Conservation (phyloP, 1,139 yeast genomes). For the Debaryomycetaceae sp. region DNA sequence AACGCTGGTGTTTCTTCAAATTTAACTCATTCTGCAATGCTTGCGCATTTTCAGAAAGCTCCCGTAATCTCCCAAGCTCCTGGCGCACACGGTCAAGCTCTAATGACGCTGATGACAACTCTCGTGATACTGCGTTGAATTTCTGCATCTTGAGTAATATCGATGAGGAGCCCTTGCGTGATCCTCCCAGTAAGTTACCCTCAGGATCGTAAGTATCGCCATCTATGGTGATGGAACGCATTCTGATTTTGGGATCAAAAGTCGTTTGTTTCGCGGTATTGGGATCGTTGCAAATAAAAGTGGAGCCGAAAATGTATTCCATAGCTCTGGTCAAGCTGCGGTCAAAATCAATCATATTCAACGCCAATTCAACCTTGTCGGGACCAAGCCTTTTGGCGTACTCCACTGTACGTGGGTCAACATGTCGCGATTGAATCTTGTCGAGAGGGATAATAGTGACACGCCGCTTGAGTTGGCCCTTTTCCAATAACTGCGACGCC, state of each 20-base stretch:
- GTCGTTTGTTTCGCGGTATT: constrained; percentile 82
- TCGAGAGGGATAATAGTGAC: constrained; percentile 91
- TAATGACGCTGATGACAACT: constrained; percentile 25
- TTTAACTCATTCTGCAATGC: constrained; percentile 56
- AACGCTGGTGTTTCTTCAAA: constrained; percentile 57
- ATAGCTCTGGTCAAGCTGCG: constrained; percentile 66
- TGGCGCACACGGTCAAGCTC: constrained; percentile 31
- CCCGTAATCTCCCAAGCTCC: constrained; percentile 35
- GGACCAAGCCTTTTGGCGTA: constrained; percentile 68
- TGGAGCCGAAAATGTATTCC: constrained; percentile 85
- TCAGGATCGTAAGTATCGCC: constrained; percentile 96
- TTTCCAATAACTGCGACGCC: constrained; percentile 71
- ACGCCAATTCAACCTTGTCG: constrained; percentile 77
- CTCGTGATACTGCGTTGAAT: constrained; percentile 41
- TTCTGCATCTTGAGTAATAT: constrained; percentile 58
- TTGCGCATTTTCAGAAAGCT: constrained; percentile 40
- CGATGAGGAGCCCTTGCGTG: constrained; percentile 51
- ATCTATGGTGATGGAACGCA: constrained; percentile 83
- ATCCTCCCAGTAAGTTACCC: constrained; percentile 96
- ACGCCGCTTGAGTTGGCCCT: constrained; percentile 68
- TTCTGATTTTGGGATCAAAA: constrained; percentile 68
- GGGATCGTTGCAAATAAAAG: constrained; percentile 78
- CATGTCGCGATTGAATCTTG: constrained; percentile 54
- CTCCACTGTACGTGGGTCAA: constrained; percentile 32
- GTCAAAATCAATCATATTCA: constrained; percentile 69